These are phyloP conservation scores for Cyclostephanos tholiformis DNA, from an alignment of 108 stramenopile species.

Conservation along the genomic window DNA sequence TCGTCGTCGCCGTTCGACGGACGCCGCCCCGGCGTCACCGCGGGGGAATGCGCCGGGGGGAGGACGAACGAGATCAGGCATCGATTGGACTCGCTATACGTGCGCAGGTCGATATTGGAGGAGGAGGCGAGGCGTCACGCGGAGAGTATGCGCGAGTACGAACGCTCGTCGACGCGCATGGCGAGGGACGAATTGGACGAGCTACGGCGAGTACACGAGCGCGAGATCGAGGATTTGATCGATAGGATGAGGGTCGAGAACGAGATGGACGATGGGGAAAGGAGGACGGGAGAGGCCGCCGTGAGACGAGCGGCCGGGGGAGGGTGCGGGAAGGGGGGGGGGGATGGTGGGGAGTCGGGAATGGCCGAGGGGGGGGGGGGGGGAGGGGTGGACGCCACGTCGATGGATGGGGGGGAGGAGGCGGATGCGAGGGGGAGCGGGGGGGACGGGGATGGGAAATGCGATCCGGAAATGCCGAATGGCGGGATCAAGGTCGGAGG, in stretches of 20 bases:
- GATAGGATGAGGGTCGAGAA: constrained; percentile 1
- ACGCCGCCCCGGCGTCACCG: too few species aligned
- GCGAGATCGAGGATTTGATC: not conserved
- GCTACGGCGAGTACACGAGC: not conserved
- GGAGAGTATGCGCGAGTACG: not conserved
- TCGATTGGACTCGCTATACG: not conserved
- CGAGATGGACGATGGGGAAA: not conserved
- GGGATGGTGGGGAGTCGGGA: not conserved
- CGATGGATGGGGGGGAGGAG: not conserved
- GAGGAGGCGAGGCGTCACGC: too few species aligned
- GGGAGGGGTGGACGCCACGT: not conserved
- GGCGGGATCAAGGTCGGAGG: too few species aligned
- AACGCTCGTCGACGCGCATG: not conserved
- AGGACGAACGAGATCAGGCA: too few species aligned
- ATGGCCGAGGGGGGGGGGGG: not conserved
- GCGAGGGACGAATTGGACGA: not conserved
- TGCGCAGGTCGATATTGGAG: not conserved
- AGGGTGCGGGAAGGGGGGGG: too few species aligned
- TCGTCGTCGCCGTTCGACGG: too few species aligned
- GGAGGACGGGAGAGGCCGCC: not conserved
- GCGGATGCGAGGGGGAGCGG: not conserved
- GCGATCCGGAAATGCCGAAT: constrained; percentile 7
- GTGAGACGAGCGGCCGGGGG: too few species aligned
- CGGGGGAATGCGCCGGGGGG: too few species aligned
- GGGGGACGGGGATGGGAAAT: not conserved